Percentiles rank a stretch among this genome's conserved stretches.
Conservation (phyloP, 2,329 filamentous ascomycete genomes). For the Thyridium curvatum region DNA sequence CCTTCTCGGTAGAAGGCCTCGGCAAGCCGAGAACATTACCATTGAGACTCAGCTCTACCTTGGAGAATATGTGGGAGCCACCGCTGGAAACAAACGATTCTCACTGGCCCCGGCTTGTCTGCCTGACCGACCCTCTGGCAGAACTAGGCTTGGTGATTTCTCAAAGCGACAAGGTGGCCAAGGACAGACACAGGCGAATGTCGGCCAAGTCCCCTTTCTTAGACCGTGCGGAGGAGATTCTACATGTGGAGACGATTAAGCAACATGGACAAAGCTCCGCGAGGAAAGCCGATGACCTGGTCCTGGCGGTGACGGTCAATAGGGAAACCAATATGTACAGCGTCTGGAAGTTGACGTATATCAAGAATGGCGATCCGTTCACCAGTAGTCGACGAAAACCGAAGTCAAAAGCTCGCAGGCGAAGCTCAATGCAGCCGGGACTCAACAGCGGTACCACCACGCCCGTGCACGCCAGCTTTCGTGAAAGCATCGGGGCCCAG, state of each 20-base stretch:
- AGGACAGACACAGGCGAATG: slow-evolving; percentile 29
- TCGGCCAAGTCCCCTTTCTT: slow-evolving; percentile 50
- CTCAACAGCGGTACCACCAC: slow-evolving; percentile 71
- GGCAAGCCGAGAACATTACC: slow-evolving; percentile 49
- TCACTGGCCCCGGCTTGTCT: slow-evolving; percentile 71
- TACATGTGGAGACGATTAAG: slow-evolving; percentile 69
- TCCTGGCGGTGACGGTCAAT: slow-evolving; percentile 77
- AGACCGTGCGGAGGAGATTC: slow-evolving; percentile 71
- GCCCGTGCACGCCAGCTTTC: slow-evolving; percentile 61
- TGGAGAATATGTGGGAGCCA: slow-evolving; percentile 53
- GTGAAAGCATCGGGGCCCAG: slow-evolving; percentile 69
- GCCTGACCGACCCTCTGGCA: slow-evolving; percentile 76
- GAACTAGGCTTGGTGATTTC: slow-evolving; percentile 80
- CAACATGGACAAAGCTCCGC: slow-evolving; percentile 39
- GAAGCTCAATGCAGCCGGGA: slow-evolving; percentile 61
- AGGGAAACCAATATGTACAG: slow-evolving; percentile 70
- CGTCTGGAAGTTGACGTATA: slow-evolving; percentile 77
- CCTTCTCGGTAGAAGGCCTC: slow-evolving; percentile 52
- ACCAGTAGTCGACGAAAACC: slow-evolving; percentile 38
- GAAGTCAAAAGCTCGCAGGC: slow-evolving; percentile 40
- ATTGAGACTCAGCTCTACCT: slow-evolving; percentile 43
- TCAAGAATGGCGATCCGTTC: slow-evolving; percentile 58
- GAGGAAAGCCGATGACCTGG: slow-evolving; percentile 42
- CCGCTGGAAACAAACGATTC: slow-evolving; percentile 46
- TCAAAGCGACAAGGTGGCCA: slow-evolving; percentile 34